phyloP scores from a whole-genome alignment of 2,329 filamentous ascomycete genomes.

The Penicillium palitans region DNA sequence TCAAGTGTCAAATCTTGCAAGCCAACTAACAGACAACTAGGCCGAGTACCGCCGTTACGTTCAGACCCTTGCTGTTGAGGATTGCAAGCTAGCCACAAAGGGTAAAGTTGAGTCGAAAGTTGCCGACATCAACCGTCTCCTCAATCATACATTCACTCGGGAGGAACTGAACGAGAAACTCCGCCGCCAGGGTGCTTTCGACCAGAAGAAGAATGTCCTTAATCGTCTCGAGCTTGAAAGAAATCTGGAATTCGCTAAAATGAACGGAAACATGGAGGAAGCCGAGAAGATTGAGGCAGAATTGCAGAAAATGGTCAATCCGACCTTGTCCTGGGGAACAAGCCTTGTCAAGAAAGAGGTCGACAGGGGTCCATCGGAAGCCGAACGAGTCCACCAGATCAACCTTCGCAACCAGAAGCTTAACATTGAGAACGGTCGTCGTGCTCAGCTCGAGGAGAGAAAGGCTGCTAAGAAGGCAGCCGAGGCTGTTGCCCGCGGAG shows the following conservation, averaged over 20 bases:
- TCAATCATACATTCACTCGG: constrained; percentile 79
- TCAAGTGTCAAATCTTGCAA: background rate
- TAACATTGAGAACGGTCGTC: constrained; percentile 87
- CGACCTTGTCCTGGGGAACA: constrained; percentile 73
- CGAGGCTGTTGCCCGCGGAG: constrained; percentile 63
- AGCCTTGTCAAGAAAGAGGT: constrained; percentile 60
- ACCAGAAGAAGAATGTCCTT: constrained; percentile 64
- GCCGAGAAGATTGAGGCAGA: constrained; percentile 52
- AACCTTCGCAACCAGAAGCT: constrained; percentile 81
- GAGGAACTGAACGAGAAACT: constrained; percentile 79
- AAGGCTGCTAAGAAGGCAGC: constrained; percentile 62
- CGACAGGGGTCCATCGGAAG: constrained; percentile 60
- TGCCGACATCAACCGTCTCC: constrained; percentile 74
- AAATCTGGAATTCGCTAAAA: constrained; percentile 66
- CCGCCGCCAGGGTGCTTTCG: constrained; percentile 66
- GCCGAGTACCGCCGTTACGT: constrained; percentile 80
- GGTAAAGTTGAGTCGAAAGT: constrained; percentile 69
- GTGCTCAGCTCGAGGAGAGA: constrained; percentile 81
- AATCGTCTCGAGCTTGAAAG: constrained; percentile 68
- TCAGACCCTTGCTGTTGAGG: constrained; percentile 70
- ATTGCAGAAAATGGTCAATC: constrained; percentile 48
- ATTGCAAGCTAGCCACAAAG: constrained; percentile 72
- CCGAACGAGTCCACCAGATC: constrained; percentile 78
- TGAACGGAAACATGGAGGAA: constrained; percentile 62
- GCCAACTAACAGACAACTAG: constrained; percentile 42